These are phyloP conservation scores for Ganoderma lingzhi DNA, from an alignment of 1,284 basidiomycete genomes.

Conservation along the genomic window DNA sequence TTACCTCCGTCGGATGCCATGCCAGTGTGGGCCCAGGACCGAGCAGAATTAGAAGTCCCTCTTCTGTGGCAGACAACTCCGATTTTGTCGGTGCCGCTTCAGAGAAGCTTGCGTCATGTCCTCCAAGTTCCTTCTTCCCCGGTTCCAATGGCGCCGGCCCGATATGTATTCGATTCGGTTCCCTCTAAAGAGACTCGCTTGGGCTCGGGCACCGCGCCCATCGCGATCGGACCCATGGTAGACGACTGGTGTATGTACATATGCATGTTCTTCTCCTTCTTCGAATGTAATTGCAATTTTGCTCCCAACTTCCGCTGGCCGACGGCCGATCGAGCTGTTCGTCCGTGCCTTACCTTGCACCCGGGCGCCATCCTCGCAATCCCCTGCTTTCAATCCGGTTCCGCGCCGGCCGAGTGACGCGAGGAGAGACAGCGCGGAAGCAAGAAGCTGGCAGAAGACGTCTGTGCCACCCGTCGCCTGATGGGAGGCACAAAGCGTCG, in stretches of 20 bases:
- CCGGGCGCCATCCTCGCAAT: too few species aligned
- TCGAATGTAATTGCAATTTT: neutral
- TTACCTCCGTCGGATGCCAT: neutral
- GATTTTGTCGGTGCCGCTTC: neutral
- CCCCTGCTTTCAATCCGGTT: too few species aligned
- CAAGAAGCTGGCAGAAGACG: slow-evolving; percentile 3
- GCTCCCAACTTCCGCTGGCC: too few species aligned
- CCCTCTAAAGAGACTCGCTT: neutral
- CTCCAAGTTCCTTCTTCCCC: neutral
- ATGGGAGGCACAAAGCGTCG: neutral
- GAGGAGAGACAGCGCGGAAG: neutral
- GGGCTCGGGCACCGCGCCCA: neutral
- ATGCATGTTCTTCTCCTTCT: too few species aligned
- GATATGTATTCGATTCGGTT: neutral
- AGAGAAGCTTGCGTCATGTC: neutral
- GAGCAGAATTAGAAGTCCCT: too few species aligned
- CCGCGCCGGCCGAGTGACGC: neutral
- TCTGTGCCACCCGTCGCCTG: neutral
- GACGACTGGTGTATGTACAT: neutral
- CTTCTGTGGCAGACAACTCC: neutral
- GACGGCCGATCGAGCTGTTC: too few species aligned
- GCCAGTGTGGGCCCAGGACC: too few species aligned
- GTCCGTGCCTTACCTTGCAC: too few species aligned
- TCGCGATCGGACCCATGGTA: neutral
- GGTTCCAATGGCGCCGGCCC: neutral